Conservation (phyloP, 1,284 basidiomycete species). For the Papiliotrema nemorosa region DNA sequence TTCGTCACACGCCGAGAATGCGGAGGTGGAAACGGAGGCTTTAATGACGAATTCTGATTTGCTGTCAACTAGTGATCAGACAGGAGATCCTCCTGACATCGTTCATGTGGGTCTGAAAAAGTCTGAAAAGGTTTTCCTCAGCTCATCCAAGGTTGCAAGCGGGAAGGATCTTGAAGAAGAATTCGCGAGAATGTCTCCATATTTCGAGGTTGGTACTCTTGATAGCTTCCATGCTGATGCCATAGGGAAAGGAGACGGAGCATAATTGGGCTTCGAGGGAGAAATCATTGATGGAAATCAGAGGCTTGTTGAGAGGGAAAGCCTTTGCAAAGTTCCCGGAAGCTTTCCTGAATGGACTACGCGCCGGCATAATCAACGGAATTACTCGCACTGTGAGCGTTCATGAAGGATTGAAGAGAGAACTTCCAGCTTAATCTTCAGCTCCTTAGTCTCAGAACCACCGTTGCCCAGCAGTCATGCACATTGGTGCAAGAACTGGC, state of each 20-base stretch:
- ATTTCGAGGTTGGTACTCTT: slow-evolving; percentile 77
- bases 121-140: neutral
- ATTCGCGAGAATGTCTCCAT: slow-evolving; percentile 69
- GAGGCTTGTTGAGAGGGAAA: slow-evolving; percentile 87
- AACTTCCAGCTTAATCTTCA: slow-evolving; percentile 43
- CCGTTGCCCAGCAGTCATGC: slow-evolving; percentile 77
- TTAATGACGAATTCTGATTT: slow-evolving; percentile 48
- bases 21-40: too few species aligned
- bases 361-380: slow-evolving; percentile 72
- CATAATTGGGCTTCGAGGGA: slow-evolving; percentile 93
- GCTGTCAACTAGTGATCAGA: slow-evolving; percentile 8
- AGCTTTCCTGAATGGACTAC: slow-evolving; percentile 69
- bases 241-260: slow-evolving; percentile 90
- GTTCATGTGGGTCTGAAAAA: neutral
- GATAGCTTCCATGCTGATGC: slow-evolving; percentile 6
- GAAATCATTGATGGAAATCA: slow-evolving; percentile 68
- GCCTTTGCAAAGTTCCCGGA: slow-evolving; percentile 70
- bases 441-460: slow-evolving; percentile 87
- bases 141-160: slow-evolving; percentile 66
- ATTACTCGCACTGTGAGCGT: slow-evolving; percentile 76
- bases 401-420: neutral
- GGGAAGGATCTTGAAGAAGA: slow-evolving; percentile 79
- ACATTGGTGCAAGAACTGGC: slow-evolving; percentile 75
- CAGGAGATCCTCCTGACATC: neutral
- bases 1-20: slow-evolving; percentile 11